Evolutionary conservation across 129 eudicot genomes (phyloP).

Genomic region (Centella asiatica): DNA sequence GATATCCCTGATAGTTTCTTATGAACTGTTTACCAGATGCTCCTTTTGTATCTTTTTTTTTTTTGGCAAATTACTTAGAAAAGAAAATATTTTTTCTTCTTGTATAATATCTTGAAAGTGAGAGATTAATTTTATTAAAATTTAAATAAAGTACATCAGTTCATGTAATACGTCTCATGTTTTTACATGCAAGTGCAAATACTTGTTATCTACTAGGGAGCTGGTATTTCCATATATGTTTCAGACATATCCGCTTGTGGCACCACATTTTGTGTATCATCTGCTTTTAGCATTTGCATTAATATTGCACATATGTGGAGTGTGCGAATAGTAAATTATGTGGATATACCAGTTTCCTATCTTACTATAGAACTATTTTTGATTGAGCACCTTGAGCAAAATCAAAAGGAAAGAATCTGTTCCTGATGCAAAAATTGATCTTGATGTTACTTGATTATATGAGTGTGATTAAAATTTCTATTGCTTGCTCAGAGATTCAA

Average conservation of each 20-base stretch:
- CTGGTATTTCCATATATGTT: too few relatives aligned
- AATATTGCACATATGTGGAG: too few relatives aligned
- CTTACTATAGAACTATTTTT: too few relatives aligned
- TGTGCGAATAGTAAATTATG: too few relatives aligned
- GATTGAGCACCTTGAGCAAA: background rate
- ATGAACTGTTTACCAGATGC: background rate
- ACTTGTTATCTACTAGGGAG: too few relatives aligned
- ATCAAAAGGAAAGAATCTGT: too few relatives aligned
- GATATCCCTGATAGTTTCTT: too few relatives aligned
- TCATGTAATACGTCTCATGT: background rate
- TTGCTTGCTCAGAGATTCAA: constrained; percentile 58
- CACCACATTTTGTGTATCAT: too few relatives aligned
- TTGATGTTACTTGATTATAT: background rate
- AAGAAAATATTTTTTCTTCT: background rate
- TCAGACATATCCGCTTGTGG: too few relatives aligned
- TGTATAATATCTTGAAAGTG: constrained; percentile 1
- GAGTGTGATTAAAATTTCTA: background rate
- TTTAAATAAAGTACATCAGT: background rate
- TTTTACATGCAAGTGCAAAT: background rate
- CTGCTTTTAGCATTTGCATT: too few relatives aligned
- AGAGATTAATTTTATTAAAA: background rate
- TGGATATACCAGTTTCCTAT: too few relatives aligned
- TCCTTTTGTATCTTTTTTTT: background rate
- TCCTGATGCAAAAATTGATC: background rate
- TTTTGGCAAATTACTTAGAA: background rate